Evolutionary conservation across 2,329 filamentous ascomycete genomes (phyloP).

Genomic region (Trichoderma sp.): DNA sequence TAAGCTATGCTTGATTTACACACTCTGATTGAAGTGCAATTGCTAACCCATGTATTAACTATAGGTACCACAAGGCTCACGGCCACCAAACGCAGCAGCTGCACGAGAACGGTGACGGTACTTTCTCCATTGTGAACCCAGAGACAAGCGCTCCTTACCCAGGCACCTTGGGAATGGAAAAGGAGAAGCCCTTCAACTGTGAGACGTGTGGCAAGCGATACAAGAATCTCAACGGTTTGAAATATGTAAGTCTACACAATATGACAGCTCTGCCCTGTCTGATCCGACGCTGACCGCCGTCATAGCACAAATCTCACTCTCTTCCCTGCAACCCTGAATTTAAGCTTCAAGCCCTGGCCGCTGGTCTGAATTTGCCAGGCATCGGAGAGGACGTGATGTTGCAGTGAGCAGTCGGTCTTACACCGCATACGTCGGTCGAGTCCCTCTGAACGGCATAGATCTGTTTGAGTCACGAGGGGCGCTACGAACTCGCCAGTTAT

Average conservation of each 20-base stretch:
- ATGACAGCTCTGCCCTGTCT: slow-evolving; percentile 14
- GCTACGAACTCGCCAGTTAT: not conserved
- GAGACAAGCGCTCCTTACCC: slow-evolving; percentile 93
- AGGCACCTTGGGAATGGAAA: slow-evolving; percentile 98
- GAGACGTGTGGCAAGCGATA: slow-evolving; percentile 97
- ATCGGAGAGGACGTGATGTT: slow-evolving; percentile 48
- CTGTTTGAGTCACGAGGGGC: not conserved
- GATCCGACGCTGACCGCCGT: slow-evolving; percentile 31
- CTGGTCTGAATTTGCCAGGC: slow-evolving; percentile 43
- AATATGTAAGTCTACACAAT: slow-evolving; percentile 66
- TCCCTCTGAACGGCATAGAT: not conserved
- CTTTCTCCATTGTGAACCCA: slow-evolving; percentile 96
- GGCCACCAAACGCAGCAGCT: slow-evolving; percentile 96
- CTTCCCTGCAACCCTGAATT: slow-evolving; percentile 86
- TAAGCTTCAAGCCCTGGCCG: slow-evolving; percentile 45
- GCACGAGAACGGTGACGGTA: slow-evolving; percentile 94
- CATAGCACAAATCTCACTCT: slow-evolving; percentile 73
- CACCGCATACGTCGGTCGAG: not conserved
- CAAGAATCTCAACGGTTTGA: slow-evolving; percentile 97
- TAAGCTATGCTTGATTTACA: slow-evolving; percentile 49
- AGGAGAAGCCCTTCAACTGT: slow-evolving; percentile 98
- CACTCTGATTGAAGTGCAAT: not conserved
- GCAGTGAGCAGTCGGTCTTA: slow-evolving; percentile 27
- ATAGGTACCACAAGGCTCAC: slow-evolving; percentile 71
- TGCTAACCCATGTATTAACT: not conserved